Evolutionary conservation across 129 eudicot species (phyloP).

Genomic region (Deinandra increscens): DNA sequence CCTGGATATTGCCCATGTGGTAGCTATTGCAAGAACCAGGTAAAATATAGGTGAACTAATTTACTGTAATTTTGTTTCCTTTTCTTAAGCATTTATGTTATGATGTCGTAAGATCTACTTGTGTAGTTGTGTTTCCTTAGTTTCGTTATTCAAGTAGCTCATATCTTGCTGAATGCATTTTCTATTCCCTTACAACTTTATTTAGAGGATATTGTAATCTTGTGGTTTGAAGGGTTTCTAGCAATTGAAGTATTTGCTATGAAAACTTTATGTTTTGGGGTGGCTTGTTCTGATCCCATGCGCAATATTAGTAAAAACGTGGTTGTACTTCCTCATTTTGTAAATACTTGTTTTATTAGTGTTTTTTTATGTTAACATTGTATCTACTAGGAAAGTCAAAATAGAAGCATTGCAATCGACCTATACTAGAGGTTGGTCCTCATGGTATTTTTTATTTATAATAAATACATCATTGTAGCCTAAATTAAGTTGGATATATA

Average conservation of each 20-base stretch:
- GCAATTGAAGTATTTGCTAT: background rate
- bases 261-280: background rate
- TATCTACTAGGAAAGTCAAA: background rate
- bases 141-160: background rate
- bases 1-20: constrained; percentile 89
- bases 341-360: background rate
- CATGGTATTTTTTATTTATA: background rate
- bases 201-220: background rate
- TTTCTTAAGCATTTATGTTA: background rate
- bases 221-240: background rate
- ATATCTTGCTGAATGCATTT: constrained; percentile 4
- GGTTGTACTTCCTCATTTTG: background rate
- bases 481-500: background rate
- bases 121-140: background rate
- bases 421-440: background rate
- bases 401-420: background rate
- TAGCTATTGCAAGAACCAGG: constrained; percentile 72
- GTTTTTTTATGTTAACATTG: background rate
- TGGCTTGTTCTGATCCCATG: too few species aligned
- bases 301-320: background rate
- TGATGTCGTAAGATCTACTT: background rate
- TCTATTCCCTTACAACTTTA: constrained; percentile 1
- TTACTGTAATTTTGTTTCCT: background rate
- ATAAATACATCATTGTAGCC: background rate
- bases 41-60: constrained; percentile 7